phyloP scores from a whole-genome alignment of 2,329 filamentous ascomycete genomes.

The Achaetomium macrosporum region DNA sequence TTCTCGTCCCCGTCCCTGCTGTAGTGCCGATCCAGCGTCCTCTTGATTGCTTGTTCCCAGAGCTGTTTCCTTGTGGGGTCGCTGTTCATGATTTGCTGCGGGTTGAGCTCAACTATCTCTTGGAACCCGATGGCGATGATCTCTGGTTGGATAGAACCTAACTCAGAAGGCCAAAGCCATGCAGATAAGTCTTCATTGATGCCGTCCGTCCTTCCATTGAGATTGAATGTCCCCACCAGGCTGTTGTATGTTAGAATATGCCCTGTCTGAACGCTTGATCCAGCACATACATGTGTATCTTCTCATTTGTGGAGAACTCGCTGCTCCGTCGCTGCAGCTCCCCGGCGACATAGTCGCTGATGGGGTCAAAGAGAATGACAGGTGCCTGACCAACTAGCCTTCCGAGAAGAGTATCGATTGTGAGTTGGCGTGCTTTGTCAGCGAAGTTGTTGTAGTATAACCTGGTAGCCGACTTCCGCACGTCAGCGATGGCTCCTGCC shows the following conservation, averaged over 20 bases:
- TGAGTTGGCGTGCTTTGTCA: slow-evolving; percentile 87
- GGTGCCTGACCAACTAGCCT: slow-evolving; percentile 75
- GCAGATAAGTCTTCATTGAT: slow-evolving; percentile 72
- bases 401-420: slow-evolving; percentile 88
- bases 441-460: slow-evolving; percentile 98
- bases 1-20: slow-evolving; percentile 60
- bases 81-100: slow-evolving; percentile 98
- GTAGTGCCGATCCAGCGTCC: slow-evolving; percentile 68
- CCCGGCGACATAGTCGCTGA: slow-evolving; percentile 80
- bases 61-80: slow-evolving; percentile 77
- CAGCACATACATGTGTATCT: slow-evolving; percentile 63
- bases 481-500: slow-evolving; percentile 88
- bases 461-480: slow-evolving; percentile 86
- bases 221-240: slow-evolving; percentile 81
- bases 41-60: slow-evolving; percentile 80
- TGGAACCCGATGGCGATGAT: slow-evolving; percentile 92
- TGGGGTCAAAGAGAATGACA: slow-evolving; percentile 85
- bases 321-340: slow-evolving; percentile 63
- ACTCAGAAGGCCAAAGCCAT: slow-evolving; percentile 69
- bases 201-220: slow-evolving; percentile 81
- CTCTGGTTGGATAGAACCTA: slow-evolving; percentile 63
- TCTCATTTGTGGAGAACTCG: slow-evolving; percentile 70
- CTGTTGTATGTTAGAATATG: slow-evolving; percentile 29
- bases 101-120: slow-evolving; percentile 95
- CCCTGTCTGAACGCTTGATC: neutral